Evolutionary conservation across 208 protist genomes (phyloP).

Genomic region (Vickermania spadyakhi): DNA sequence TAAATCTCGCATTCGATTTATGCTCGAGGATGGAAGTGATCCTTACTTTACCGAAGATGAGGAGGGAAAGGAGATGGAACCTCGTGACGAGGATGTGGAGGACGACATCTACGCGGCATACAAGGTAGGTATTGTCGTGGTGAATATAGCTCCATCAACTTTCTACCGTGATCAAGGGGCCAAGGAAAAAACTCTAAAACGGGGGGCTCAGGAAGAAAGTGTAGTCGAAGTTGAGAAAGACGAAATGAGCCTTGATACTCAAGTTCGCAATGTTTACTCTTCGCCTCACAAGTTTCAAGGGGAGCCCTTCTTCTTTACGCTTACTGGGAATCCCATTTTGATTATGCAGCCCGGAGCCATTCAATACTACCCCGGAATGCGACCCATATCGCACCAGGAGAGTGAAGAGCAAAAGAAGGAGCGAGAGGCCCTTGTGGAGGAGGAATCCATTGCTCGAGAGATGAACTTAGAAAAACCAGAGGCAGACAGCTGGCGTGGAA

Average conservation of each 20-base stretch:
- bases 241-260: not conserved
- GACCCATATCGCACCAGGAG: not conserved
- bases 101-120: not conserved
- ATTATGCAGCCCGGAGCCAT: not conserved
- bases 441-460: not conserved
- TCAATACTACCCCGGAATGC: not conserved
- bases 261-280: not conserved
- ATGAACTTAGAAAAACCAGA: not conserved
- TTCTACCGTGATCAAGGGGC: too few relatives aligned
- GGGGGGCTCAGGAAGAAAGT: not conserved
- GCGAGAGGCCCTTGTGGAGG: not conserved
- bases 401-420: not conserved
- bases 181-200: not conserved
- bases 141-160: not conserved
- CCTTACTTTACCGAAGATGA: not conserved
- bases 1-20: not conserved
- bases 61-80: not conserved
- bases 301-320: not conserved
- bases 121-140: not conserved
- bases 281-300: not conserved
- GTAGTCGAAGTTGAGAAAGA: not conserved
- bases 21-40: not conserved
- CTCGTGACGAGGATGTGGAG: not conserved
- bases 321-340: not conserved
- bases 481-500: not conserved